Base-by-base conservation (phyloP, 1,284 basidiomycete species). In the Leucoagaricus sp. region DNA sequence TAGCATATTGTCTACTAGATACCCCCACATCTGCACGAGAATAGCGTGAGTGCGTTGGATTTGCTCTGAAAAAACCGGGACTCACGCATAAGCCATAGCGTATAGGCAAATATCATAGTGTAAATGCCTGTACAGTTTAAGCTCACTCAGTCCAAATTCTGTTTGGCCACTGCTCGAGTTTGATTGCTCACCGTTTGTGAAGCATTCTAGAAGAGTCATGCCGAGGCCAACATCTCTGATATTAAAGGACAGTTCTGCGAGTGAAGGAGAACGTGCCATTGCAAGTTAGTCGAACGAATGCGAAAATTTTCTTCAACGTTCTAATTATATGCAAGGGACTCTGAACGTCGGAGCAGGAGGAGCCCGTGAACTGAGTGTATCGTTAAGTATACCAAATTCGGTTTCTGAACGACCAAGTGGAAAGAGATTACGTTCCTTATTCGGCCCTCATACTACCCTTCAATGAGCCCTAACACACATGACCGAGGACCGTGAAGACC, bases 201-300 rank as follows among this genome's bases (percentile, higher is more conserved):
- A 55, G 21, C 53, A 40, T 28, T 55, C 53, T 9, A 55, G 45
- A 15, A 55, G 34, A 19, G 53, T 41, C 53, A 55, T 55, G 12
- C 53, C 53, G 10, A 55, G 36, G 2, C 53, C 53, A 28, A 55
- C 36, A 21, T 55, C 53, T 13, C 53, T 21, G 19, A 55, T 42
- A 2, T 19, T 15, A 17, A 55, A 55, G 2, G 36, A 55, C 15
- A 55, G 34, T 19, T 41, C 45, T 29, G n/a, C n/a, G n/a, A n/a
- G n/a, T n/a, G 38, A 40, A 12, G 45, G 29, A 29, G 53, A 8
- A n/a, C 17, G 45, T 28, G 46, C 17, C 36, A 53, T 53, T n/a
- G 0, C 13, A 15, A 25, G 17, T 41, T 38, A 9, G 4, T 38
- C 36, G 36, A 38, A 42, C 7, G 4, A 42, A 6, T 6, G 41